A percentile compares a stretch with the other conserved stretches of the same genome.
These are phyloP conservation scores for Coemansia sp. DNA, from an alignment of 192 early-diverging fungal genomes.

Conservation along the genomic window DNA sequence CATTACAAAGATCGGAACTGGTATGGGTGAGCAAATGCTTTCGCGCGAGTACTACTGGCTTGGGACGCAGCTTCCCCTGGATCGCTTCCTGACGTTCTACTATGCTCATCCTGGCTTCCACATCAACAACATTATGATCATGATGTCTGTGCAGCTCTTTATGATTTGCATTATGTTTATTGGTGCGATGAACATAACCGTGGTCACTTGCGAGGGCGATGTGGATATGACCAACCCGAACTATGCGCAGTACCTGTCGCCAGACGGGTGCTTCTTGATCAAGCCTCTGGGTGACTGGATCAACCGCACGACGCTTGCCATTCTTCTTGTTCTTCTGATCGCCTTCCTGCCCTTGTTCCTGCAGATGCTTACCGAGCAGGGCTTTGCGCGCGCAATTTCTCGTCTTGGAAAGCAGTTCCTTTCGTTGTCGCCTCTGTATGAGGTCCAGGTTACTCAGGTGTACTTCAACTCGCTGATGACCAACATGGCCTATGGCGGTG, in stretches of 20 bases:
- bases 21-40: slow-evolving; percentile 92
- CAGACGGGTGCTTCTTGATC: slow-evolving; percentile 68
- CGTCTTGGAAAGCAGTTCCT: slow-evolving; percentile 79
- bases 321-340: slow-evolving; percentile 78
- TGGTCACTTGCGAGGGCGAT: slow-evolving; percentile 61
- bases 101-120: slow-evolving; percentile 90
- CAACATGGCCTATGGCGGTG: slow-evolving; percentile 77
- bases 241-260: slow-evolving; percentile 51
- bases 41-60: slow-evolving; percentile 92
- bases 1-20: slow-evolving; percentile 86
- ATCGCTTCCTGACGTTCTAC: slow-evolving; percentile 85
- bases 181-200: slow-evolving; percentile 65
- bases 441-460: slow-evolving; percentile 84
- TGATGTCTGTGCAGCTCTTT: slow-evolving; percentile 79
- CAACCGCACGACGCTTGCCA: slow-evolving; percentile 76
- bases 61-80: slow-evolving; percentile 79
- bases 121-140: slow-evolving; percentile 86
- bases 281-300: slow-evolving; percentile 79
- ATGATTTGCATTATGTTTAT: slow-evolving; percentile 77
- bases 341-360: slow-evolving; percentile 79
- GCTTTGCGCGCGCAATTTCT: slow-evolving; percentile 66
- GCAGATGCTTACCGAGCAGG: slow-evolving; percentile 83
- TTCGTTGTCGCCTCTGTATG: slow-evolving; percentile 80
- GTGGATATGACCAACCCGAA: slow-evolving; percentile 59
- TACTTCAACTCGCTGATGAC: slow-evolving; percentile 79